Base-by-base conservation (phyloP, 1,284 basidiomycete genomes). In the Sporisorium iseilematis-ciliati region DNA sequence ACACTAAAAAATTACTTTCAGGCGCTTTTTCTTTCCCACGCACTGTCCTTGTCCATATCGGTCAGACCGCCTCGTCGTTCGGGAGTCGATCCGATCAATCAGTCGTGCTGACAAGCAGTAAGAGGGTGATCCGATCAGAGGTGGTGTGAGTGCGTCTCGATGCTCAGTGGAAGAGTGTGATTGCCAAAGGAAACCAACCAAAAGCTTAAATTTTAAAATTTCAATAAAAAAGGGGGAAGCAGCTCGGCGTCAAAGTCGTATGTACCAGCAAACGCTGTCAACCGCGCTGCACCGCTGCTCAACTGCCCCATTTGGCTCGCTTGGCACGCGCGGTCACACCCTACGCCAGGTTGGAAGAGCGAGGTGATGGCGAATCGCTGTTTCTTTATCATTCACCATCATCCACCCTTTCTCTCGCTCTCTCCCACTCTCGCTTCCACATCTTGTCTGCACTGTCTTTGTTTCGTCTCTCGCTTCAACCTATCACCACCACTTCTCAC, bases 201-300 rank as follows among this genome's bases (percentile, higher is more conserved):
- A 48, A 38, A 38, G 16, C 25, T 51, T 23, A 8, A 26, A 25
- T 26, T 40, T 26, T 18, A 10, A 14, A 48, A 40, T 38, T n/a
- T 2, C 4, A 14, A 26, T 4, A n/a, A 31, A 20, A n/a, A 23
- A n/a, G n/a, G 4, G 23, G 23, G 23, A 14, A 4, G 41, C 20
- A 40, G 48, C 57, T 59, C 40, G 49, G 57, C 48, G 40, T 52
- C 48, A 29, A 57, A 46, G 43, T n/a, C n/a, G n/a, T 48, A 45
- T 33, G 35, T 29, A 38, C 35, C 3, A 14, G 31, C n/a, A n/a
- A 51, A 31, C 23, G 56, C 56, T 50, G 20, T 25, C 18, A 6
- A 38, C 35, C 35, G 35, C 35, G n/a, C n/a, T 33, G 6, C 8
- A 6, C 8, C 31, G 31, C 35, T 38, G 35, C 35, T 2, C 14